A percentile compares a stretch with the other conserved stretches of the same genome.
phyloP scores from a whole-genome alignment of 805 yeast species.

The Tetrapisispora pingtungensis region DNA sequence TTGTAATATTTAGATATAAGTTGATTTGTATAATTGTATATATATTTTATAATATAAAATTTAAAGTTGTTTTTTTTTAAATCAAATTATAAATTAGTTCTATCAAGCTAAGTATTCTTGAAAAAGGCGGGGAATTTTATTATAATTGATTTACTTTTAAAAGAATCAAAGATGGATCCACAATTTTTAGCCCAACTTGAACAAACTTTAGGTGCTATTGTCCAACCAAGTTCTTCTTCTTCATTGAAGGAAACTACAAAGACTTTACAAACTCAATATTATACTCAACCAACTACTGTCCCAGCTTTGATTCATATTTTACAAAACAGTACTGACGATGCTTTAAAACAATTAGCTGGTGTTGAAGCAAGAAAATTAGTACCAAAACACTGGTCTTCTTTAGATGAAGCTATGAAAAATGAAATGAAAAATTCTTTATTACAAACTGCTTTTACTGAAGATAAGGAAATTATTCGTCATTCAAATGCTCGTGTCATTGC shows the following conservation, averaged over 20 bases:
- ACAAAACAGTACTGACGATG: conserved; percentile 57
- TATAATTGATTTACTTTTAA: not conserved
- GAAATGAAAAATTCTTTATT: conserved; percentile 61
- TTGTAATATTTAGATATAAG: no score
- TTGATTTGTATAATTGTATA: no score
- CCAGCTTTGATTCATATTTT: conserved; percentile 78
- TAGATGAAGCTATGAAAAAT: conserved; percentile 39
- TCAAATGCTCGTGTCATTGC: conserved; percentile 83
- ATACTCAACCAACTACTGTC: conserved; percentile 57
- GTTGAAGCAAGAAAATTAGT: conserved; percentile 89
- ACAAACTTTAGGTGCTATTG: conserved; percentile 65
- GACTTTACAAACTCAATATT: conserved; percentile 62
- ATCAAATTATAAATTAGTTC: no score
- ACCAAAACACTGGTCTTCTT: conserved; percentile 50
- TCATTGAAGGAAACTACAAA: conserved; percentile 70
- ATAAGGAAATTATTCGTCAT: conserved; percentile 65
- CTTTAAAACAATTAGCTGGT: conserved; percentile 84
- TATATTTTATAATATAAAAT: no score
- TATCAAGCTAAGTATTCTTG: no score
- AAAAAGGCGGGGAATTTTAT: not conserved
- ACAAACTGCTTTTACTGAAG: conserved; percentile 55
- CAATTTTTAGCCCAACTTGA: conserved; percentile 63
- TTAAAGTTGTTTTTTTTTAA: no score
- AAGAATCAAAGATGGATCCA: conserved; percentile 45
- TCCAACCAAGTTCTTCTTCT: conserved; percentile 70